A percentile compares a stretch with the other conserved stretches of the same genome.
These are phyloP conservation scores for Candida boleticola DNA, from an alignment of 805 yeast genomes.

Conservation along the genomic window DNA sequence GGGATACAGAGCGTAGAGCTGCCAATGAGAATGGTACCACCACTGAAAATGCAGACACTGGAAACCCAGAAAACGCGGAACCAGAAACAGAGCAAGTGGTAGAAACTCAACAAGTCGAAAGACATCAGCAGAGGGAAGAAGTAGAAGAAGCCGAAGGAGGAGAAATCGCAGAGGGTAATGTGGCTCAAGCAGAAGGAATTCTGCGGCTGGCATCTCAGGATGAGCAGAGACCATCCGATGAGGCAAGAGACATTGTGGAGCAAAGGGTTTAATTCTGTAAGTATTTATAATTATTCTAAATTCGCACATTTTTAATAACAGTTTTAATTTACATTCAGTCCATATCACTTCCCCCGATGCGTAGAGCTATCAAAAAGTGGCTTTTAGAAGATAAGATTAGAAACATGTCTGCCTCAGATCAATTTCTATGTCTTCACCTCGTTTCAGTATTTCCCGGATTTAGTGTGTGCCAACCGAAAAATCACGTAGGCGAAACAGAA, in stretches of 20 bases:
- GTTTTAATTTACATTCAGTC: too few species aligned
- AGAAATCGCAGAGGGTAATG: too few species aligned
- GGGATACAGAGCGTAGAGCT: background rate
- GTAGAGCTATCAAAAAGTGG: too few species aligned
- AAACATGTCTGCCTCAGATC: too few species aligned
- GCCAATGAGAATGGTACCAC: background rate
- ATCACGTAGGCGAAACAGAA: too few species aligned
- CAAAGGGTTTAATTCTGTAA: conserved; percentile 17
- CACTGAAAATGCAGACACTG: background rate
- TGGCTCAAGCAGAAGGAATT: too few species aligned
- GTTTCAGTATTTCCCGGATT: background rate
- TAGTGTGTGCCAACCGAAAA: background rate
- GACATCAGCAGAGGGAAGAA: conserved; percentile 4
- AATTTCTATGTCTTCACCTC: too few species aligned
- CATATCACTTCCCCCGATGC: too few species aligned
- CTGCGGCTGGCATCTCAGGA: background rate
- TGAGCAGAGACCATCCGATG: too few species aligned
- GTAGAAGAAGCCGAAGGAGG: too few species aligned
- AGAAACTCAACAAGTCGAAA: conserved; percentile 11
- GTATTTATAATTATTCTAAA: background rate
- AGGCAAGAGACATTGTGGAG: conserved; percentile 17
- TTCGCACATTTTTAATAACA: too few species aligned
- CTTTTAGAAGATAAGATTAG: too few species aligned
- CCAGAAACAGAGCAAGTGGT: background rate
- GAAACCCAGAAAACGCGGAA: background rate